phyloP scores from a whole-genome alignment of 768 basidiomycete genomes.

The Hebeloma cylindrosporum region DNA sequence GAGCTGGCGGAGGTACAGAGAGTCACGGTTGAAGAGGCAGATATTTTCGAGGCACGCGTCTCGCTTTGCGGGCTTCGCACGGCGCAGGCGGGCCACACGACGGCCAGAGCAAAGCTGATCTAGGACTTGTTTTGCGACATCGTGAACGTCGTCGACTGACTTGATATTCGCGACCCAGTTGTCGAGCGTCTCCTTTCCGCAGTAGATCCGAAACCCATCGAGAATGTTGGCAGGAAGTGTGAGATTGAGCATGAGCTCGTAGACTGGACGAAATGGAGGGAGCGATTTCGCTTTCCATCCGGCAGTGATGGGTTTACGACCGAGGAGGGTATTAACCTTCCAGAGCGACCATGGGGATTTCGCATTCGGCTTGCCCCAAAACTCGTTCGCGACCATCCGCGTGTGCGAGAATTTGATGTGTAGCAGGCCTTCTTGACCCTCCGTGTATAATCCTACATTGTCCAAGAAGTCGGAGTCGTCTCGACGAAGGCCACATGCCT shows the following conservation, averaged over 20 bases:
- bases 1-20: constrained; percentile 12
- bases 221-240: constrained; percentile 18
- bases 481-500: constrained; percentile 21
- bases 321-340: constrained; percentile 16
- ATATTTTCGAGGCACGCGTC: constrained; percentile 18
- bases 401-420: constrained; percentile 25
- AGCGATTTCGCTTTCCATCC: constrained; percentile 17
- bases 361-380: constrained; percentile 28
- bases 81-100: constrained; percentile 1
- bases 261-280: constrained; percentile 14
- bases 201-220: constrained; percentile 17
- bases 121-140: constrained; percentile 8
- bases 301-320: constrained; percentile 10
- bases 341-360: constrained; percentile 21
- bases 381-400: constrained; percentile 24
- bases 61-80: not conserved
- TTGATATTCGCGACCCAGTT: constrained; percentile 12
- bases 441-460: constrained; percentile 17
- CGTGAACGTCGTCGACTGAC: constrained; percentile 3
- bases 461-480: constrained; percentile 18
- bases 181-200: not conserved
- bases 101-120: constrained; percentile 13
- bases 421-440: constrained; percentile 24
- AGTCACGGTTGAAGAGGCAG: constrained; percentile 15
- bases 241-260: constrained; percentile 18